Conservation (phyloP, 2,329 filamentous ascomycete genomes). For the Venturia asperata region DNA sequence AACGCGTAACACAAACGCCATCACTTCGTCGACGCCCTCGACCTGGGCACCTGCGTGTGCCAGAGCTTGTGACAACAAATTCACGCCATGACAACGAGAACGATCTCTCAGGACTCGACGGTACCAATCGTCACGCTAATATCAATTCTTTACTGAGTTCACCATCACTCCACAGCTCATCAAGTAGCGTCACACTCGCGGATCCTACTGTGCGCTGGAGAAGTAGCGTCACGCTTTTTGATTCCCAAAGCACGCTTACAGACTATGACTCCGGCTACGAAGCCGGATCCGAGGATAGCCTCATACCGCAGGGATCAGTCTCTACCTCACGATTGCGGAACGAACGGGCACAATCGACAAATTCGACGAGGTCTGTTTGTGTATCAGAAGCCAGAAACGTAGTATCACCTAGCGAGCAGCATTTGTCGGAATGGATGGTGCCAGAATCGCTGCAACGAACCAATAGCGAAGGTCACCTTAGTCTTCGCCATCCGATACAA, state of each 20-base stretch:
- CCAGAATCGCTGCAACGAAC: not conserved
- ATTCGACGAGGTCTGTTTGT: not conserved
- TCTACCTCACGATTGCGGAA: not conserved
- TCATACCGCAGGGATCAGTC: not conserved
- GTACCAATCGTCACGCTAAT: not conserved
- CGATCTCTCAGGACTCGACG: not conserved
- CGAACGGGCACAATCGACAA: not conserved
- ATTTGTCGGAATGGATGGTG: not conserved
- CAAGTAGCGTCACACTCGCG: not conserved
- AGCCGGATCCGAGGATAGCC: not conserved
- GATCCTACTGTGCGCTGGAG: not conserved
- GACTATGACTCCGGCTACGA: not conserved
- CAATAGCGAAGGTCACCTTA: not conserved
- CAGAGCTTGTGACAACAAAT: not conserved
- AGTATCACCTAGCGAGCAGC: not conserved
- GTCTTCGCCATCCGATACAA: constrained; percentile 2
- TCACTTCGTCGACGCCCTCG: not conserved
- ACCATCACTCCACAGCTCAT: not conserved
- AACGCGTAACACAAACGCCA: not conserved
- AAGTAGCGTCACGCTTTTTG: not conserved
- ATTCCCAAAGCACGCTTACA: not conserved
- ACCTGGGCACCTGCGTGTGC: not conserved
- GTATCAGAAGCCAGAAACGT: not conserved
- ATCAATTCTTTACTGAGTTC: no score
- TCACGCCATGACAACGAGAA: not conserved